Evolutionary conservation across 345 rosid genomes (phyloP).

Genomic region (Moricandia moricandioides): DNA sequence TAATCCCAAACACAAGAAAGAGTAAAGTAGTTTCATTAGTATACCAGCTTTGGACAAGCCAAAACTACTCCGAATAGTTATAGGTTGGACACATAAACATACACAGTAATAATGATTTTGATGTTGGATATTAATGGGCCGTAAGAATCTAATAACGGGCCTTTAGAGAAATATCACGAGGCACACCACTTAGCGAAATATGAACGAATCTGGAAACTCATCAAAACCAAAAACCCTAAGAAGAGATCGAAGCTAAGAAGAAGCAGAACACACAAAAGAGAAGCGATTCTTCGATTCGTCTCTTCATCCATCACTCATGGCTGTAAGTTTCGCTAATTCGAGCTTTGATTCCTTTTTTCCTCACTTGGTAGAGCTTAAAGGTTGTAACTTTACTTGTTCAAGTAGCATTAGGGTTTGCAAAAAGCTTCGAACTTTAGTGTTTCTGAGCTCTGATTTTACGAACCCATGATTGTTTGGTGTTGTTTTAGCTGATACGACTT

Average conservation of each 20-base stretch:
- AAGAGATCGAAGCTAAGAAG: background rate
- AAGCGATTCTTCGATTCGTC: background rate
- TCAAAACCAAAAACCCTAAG: background rate
- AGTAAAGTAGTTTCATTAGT: background rate
- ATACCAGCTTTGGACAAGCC: background rate
- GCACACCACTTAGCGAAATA: background rate
- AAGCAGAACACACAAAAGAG: background rate
- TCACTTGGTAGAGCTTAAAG: background rate
- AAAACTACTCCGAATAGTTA: background rate
- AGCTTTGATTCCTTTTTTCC: background rate
- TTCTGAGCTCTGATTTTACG: background rate
- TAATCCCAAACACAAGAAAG: background rate
- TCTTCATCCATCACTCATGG: slow-evolving; percentile 21
- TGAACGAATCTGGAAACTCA: background rate
- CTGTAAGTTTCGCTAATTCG: slow-evolving; percentile 23
- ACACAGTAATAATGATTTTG: background rate
- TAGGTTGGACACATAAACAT: background rate
- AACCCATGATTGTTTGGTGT: background rate
- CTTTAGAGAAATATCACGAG: background rate
- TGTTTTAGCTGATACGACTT: too few relatives aligned
- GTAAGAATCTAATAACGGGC: background rate
- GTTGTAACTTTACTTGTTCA: background rate
- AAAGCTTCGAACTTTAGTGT: background rate
- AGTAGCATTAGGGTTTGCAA: slow-evolving; percentile 5
- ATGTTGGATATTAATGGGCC: background rate